Conservation (phyloP, 2,329 filamentous ascomycete species). For the Graphiopsis chlorocephala region DNA sequence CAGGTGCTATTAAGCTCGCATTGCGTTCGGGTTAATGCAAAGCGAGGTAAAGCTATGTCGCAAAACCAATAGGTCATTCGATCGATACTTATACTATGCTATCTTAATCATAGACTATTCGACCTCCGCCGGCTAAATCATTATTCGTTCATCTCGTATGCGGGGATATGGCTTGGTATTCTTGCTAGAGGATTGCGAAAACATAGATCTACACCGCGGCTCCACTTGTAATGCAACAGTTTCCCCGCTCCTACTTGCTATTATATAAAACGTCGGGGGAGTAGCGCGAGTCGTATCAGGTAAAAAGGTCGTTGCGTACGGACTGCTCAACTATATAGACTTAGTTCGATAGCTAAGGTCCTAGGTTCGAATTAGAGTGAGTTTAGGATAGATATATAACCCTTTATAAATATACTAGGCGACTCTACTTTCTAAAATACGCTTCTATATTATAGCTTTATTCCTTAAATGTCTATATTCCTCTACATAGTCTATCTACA, state of each 20-base stretch:
- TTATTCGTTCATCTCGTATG: neutral
- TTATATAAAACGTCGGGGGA: no score
- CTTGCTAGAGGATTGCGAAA: neutral
- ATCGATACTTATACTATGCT: neutral
- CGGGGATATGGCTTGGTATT: slow-evolving; percentile 7
- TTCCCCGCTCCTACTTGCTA: neutral
- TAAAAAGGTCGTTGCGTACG: neutral
- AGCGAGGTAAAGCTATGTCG: neutral
- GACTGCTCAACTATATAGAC: neutral
- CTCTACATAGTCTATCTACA: no score
- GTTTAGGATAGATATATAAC: no score
- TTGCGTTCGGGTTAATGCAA: neutral
- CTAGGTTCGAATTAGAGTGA: neutral
- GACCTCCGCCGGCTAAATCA: slow-evolving; percentile 4
- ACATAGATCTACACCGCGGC: neutral
- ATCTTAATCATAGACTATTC: neutral
- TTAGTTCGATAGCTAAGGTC: no score
- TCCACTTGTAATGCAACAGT: neutral
- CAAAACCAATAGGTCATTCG: neutral
- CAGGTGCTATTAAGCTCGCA: neutral
- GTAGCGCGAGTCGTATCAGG: no score
- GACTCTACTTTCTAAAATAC: no score
- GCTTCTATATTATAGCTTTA: no score
- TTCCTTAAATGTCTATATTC: no score
- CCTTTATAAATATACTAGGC: no score